phyloP scores from a whole-genome alignment of 2,329 filamentous ascomycete genomes.

The Elsinoe arachidis region DNA sequence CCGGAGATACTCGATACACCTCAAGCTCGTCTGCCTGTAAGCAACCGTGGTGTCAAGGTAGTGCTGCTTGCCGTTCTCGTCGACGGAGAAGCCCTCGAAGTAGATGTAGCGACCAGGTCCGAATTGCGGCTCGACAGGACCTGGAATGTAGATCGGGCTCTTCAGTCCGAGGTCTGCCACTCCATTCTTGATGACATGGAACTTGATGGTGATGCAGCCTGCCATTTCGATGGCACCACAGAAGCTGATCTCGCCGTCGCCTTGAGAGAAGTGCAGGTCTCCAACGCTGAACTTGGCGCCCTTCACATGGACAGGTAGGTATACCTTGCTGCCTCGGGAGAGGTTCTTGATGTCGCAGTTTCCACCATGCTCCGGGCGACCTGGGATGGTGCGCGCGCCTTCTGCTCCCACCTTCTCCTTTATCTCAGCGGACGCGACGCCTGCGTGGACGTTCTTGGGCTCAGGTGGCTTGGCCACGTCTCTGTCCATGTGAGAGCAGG shows the following conservation, averaged over 20 bases:
- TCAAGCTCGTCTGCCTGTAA: conserved; percentile 71
- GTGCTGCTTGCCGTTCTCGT: conserved; percentile 80
- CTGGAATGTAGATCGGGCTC: conserved; percentile 75
- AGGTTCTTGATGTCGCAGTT: conserved; percentile 92
- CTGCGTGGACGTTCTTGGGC: conserved; percentile 63
- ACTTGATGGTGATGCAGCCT: conserved; percentile 81
- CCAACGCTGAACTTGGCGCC: conserved; percentile 88
- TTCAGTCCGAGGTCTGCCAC: conserved; percentile 67
- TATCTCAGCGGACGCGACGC: conserved; percentile 49
- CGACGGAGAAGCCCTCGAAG: conserved; percentile 85
- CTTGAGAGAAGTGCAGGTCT: conserved; percentile 79
- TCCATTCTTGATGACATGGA: conserved; percentile 76
- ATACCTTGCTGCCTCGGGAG: conserved; percentile 69
- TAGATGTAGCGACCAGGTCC: conserved; percentile 73
- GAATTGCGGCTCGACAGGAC: conserved; percentile 81
- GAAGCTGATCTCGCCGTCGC: conserved; percentile 82
- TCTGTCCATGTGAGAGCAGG: conserved; percentile 55
- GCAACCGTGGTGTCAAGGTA: conserved; percentile 81
- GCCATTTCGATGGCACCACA: conserved; percentile 82
- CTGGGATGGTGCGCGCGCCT: conserved; percentile 76
- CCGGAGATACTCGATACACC: conserved; percentile 70
- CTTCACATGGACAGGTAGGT: conserved; percentile 74
- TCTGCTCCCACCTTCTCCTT: conserved; percentile 63
- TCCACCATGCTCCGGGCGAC: conserved; percentile 76
- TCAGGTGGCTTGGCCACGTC: conserved; percentile 72